Percentiles rank a stretch among this genome's conserved stretches.
phyloP scores from a whole-genome alignment of 225 moss, liverwort and hornwort genomes.

The Straminergon stramineum region DNA sequence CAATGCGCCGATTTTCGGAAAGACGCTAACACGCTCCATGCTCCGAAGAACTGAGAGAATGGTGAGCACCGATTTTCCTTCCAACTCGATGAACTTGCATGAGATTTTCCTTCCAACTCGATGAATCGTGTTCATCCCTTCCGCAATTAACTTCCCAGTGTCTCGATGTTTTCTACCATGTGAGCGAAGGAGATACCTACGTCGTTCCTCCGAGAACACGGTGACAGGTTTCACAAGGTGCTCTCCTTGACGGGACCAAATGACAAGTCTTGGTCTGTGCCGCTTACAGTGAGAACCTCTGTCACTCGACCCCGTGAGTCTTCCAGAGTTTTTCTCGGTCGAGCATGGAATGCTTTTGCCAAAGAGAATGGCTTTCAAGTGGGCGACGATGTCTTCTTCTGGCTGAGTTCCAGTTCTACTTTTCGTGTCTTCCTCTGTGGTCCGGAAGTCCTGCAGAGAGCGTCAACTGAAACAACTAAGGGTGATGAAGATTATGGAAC shows the following conservation, averaged over 20 bases:
- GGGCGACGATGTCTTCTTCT: neutral
- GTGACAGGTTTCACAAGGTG: neutral
- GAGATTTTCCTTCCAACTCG: neutral
- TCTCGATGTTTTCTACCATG: neutral
- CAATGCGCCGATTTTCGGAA: neutral
- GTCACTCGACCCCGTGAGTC: neutral
- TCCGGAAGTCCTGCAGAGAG: neutral
- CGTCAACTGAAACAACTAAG: neutral
- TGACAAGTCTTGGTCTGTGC: neutral
- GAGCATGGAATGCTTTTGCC: slow-evolving; percentile 1
- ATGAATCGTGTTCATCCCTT: neutral
- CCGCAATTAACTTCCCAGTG: neutral
- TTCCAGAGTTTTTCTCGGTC: neutral
- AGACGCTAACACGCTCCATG: slow-evolving; percentile 1
- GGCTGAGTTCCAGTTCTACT: slow-evolving; percentile 1
- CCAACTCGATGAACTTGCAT: neutral
- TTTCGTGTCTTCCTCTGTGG: neutral
- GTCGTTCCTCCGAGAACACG: neutral
- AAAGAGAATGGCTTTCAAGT: neutral
- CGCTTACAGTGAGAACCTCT: neutral
- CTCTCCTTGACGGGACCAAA: slow-evolving; percentile 1
- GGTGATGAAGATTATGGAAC: neutral
- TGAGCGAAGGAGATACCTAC: neutral
- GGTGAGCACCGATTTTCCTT: neutral
- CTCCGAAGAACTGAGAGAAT: neutral